phyloP scores from a whole-genome alignment of 2,329 filamentous ascomycete genomes.

The Colletotrichum sp. region DNA sequence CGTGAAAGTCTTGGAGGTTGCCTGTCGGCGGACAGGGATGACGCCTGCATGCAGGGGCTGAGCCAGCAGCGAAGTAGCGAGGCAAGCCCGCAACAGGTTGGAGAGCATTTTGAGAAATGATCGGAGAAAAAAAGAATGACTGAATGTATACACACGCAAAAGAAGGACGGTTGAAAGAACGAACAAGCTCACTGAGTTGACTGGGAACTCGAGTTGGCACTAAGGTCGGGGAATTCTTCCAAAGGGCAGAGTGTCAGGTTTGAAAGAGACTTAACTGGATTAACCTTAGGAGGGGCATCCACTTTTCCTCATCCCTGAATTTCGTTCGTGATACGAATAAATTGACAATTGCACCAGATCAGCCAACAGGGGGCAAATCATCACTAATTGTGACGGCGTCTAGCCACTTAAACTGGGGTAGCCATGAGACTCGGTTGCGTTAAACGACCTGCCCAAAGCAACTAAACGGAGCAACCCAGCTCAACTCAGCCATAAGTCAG shows the following conservation, averaged over 20 bases:
- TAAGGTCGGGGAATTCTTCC: background rate
- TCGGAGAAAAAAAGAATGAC: background rate
- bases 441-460: background rate
- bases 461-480: background rate
- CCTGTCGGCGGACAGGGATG: constrained; percentile 9
- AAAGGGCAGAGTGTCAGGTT: background rate
- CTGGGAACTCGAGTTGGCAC: background rate
- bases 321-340: background rate
- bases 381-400: background rate
- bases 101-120: background rate
- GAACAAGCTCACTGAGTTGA: background rate
- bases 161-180: background rate
- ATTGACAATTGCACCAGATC: background rate
- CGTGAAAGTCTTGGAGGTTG: constrained; percentile 24
- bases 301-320: constrained; percentile 3
- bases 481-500: background rate
- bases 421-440: background rate
- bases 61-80: constrained; percentile 5
- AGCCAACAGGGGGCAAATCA: background rate
- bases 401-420: background rate
- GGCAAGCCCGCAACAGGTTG: background rate
- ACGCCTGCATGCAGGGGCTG: background rate
- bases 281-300: background rate
- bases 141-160: background rate
- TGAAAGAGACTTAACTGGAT: background rate